A percentile compares a stretch with the other conserved stretches of the same genome.
Conservation (phyloP, 202 grass and related monocot genomes). For the Elaeis oleifera region DNA sequence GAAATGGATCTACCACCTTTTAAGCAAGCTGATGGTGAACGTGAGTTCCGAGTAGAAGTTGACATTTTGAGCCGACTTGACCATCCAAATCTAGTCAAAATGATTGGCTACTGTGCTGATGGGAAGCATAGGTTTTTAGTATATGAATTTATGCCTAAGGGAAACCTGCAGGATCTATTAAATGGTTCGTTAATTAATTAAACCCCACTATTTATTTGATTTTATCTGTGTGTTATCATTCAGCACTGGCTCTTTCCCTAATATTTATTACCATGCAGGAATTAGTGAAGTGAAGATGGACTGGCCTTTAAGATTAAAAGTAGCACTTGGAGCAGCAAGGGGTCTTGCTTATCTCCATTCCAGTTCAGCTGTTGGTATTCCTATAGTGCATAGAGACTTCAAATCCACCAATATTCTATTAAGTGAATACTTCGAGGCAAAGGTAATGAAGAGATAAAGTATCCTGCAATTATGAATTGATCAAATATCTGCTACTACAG, state of each 20-base stretch:
- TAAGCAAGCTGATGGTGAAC: conserved; percentile 75
- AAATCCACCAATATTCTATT: conserved; percentile 97
- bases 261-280: conserved; percentile 21
- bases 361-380: conserved; percentile 65
- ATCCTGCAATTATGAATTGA: not conserved
- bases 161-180: conserved; percentile 81
- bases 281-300: conserved; percentile 70
- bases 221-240: not conserved
- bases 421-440: conserved; percentile 58
- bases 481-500: not conserved
- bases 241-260: not conserved
- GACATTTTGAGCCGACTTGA: conserved; percentile 91
- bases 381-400: conserved; percentile 96
- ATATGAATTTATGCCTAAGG: conserved; percentile 91
- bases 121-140: conserved; percentile 91
- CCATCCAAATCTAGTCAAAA: conserved; percentile 79
- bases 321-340: conserved; percentile 80
- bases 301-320: conserved; percentile 62
- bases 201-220: not conserved
- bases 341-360: conserved; percentile 88
- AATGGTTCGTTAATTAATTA: conserved; percentile 31
- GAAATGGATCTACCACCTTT: conserved; percentile 71
- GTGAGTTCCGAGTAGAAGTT: conserved; percentile 91
- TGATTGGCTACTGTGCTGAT: conserved; percentile 96
- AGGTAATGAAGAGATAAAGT: conserved; percentile 39